phyloP scores from a whole-genome alignment of 2,329 filamentous ascomycete genomes.

The Epicoccum sorghinum region DNA sequence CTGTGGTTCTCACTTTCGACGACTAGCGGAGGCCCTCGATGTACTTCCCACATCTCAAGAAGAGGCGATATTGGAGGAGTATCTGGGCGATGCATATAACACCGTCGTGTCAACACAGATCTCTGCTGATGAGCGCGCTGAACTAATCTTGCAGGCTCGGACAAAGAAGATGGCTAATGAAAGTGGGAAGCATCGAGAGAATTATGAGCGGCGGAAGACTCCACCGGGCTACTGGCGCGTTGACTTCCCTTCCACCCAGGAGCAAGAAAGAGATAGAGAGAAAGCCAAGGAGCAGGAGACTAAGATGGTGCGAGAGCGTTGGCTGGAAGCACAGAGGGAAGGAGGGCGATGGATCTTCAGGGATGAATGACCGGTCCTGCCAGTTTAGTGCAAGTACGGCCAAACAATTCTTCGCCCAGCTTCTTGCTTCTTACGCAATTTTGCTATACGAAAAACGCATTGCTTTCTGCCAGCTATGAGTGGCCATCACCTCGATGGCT shows the following conservation, averaged over 20 bases:
- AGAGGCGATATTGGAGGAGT: slow-evolving; percentile 58
- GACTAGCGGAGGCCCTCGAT: slow-evolving; percentile 60
- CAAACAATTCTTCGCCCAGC: no score
- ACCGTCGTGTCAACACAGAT: slow-evolving; percentile 53
- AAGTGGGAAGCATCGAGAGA: slow-evolving; percentile 77
- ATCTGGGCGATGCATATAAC: slow-evolving; percentile 55
- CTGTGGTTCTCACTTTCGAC: slow-evolving; percentile 73
- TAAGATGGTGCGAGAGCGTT: slow-evolving; percentile 72
- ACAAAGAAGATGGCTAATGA: slow-evolving; percentile 74
- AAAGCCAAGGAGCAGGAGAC: slow-evolving; percentile 69
- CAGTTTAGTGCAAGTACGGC: background rate
- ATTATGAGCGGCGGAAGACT: slow-evolving; percentile 71
- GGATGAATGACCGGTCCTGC: slow-evolving; percentile 66
- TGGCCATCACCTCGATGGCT: no score
- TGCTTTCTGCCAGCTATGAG: background rate
- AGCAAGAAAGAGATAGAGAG: slow-evolving; percentile 68
- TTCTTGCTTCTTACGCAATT: no score
- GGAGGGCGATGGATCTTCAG: slow-evolving; percentile 80
- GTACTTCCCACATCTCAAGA: slow-evolving; percentile 43
- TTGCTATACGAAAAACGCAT: no score
- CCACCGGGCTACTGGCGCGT: slow-evolving; percentile 91
- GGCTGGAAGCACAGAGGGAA: slow-evolving; percentile 79
- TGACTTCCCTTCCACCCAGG: slow-evolving; percentile 89
- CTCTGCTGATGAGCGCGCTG: slow-evolving; percentile 65
- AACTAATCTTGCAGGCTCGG: slow-evolving; percentile 76